A percentile compares a stretch with the other conserved stretches of the same genome.
These are phyloP conservation scores for Boletus pseudopeckii DNA, from an alignment of 768 basidiomycete species.

Conservation along the genomic window DNA sequence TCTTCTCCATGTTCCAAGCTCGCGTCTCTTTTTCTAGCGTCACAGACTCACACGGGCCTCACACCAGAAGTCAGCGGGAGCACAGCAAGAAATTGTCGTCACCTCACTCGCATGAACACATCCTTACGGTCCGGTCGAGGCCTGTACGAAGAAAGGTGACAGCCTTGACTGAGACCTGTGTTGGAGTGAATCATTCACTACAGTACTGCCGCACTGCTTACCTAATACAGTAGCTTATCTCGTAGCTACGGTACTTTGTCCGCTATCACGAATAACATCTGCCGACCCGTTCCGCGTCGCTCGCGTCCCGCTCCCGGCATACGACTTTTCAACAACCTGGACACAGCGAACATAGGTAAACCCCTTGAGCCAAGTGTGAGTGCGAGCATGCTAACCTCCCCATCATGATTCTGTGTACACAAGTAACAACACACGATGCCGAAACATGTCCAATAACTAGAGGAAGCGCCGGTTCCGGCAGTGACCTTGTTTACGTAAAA, in stretches of 20 bases:
- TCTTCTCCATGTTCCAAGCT: constrained; percentile 7
- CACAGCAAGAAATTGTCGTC: neutral
- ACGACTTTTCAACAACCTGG: neutral
- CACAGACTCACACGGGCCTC: too few relatives aligned
- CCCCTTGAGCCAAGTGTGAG: too few relatives aligned
- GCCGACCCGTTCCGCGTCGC: too few relatives aligned
- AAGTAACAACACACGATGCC: neutral
- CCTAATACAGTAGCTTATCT: too few relatives aligned
- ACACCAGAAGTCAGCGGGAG: neutral
- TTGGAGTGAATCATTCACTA: too few relatives aligned
- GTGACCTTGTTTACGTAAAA: too few relatives aligned
- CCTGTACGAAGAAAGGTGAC: neutral
- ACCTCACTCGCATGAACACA: neutral
- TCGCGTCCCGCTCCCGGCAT: too few relatives aligned
- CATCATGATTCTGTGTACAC: neutral
- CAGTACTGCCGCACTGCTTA: too few relatives aligned
- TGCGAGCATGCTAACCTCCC: neutral
- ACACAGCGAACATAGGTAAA: neutral
- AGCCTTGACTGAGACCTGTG: neutral
- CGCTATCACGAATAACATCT: too few relatives aligned
- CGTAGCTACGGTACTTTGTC: too few relatives aligned
- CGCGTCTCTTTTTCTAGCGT: constrained; percentile 2
- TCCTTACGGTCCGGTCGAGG: neutral
- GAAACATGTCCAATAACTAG: neutral
- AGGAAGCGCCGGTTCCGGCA: too few relatives aligned